phyloP scores from a whole-genome alignment of 176 grass and related monocot genomes.

The bread wheat (Triticum aestivum) region IWGSC_CS_RefSeq_v2.1 NC_057807.1:671167300-671167799 shows the following conservation, averaged over 20 bases:
- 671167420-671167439: neutral
- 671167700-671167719: constrained; percentile 65
- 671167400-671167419: neutral
- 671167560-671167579: constrained; percentile 51
- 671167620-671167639: constrained; percentile 64
- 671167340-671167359: neutral
- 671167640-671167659: constrained; percentile 41
- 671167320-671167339: neutral
- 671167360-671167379: neutral
- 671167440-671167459: neutral
- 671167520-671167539: neutral
- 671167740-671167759: neutral
- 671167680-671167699: constrained; percentile 61
- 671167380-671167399: neutral
- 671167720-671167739: neutral
- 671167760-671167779: too few species aligned
- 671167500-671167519: neutral
- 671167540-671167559: constrained; percentile 28
- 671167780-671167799: neutral
- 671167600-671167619: constrained; percentile 32
- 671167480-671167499: neutral
- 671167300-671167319: constrained; percentile 6
- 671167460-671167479: neutral
- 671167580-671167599: constrained; percentile 49
- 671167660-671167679: constrained; percentile 46